phyloP scores from a whole-genome alignment of 139 green algal genomes.

The Mesotaenium endlicherianum region DNA sequence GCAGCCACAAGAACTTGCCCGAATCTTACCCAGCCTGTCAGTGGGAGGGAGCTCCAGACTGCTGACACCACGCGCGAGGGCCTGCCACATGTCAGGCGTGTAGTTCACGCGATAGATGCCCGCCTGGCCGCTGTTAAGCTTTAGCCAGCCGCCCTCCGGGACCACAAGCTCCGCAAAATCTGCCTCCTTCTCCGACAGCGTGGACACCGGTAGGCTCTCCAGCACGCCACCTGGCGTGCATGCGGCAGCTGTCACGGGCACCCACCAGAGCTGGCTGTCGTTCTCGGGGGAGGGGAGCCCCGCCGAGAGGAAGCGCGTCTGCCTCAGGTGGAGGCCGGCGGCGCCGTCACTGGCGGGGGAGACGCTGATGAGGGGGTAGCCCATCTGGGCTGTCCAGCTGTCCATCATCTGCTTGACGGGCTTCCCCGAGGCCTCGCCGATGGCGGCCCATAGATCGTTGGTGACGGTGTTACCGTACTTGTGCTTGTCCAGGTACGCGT shows the following conservation, averaged over 20 bases:
- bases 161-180: slow-evolving; percentile 6
- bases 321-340: slow-evolving; percentile 7
- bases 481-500: slow-evolving; percentile 52
- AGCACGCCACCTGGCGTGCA: neutral
- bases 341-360: neutral
- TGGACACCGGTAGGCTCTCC: neutral
- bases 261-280: slow-evolving; percentile 48
- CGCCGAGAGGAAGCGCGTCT: slow-evolving; percentile 45
- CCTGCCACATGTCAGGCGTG: slow-evolving; percentile 22
- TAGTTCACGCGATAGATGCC: slow-evolving; percentile 55
- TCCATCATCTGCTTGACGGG: slow-evolving; percentile 49
- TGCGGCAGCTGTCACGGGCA: slow-evolving; percentile 22
- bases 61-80: slow-evolving; percentile 23
- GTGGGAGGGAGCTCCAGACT: neutral
- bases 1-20: neutral
- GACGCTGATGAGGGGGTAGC: slow-evolving; percentile 52
- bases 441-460: slow-evolving; percentile 49
- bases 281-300: slow-evolving; percentile 26
- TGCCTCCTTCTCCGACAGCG: slow-evolving; percentile 43
- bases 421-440: slow-evolving; percentile 53
- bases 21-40: slow-evolving; percentile 42
- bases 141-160: slow-evolving; percentile 60
- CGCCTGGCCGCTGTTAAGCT: slow-evolving; percentile 68
- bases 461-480: slow-evolving; percentile 54
- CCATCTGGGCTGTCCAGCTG: slow-evolving; percentile 54